Percentiles rank a stretch among this genome's conserved stretches.
phyloP scores from a whole-genome alignment of 2,329 filamentous ascomycete genomes.

The Ascochyta fabae region DNA sequence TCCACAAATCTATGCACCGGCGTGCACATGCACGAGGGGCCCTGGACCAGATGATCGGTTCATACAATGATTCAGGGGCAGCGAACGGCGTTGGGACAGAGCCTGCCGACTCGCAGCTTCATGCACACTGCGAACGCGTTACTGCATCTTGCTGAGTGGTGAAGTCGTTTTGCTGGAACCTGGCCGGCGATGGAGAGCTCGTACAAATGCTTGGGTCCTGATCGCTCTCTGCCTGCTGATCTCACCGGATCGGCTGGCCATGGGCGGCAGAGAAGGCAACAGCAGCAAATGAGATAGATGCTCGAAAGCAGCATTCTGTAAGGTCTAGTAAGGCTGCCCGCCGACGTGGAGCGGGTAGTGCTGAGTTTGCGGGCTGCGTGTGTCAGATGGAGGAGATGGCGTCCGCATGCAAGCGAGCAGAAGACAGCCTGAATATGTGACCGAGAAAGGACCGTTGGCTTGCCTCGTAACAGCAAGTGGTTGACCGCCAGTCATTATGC shows the following conservation, averaged over 20 bases:
- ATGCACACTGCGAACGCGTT: not conserved
- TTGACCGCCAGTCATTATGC: slow-evolving; percentile 1
- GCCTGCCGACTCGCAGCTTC: not conserved
- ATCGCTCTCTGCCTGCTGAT: slow-evolving; percentile 3
- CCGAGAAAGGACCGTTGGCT: slow-evolving; percentile 13
- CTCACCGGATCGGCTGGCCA: not conserved
- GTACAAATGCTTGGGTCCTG: slow-evolving; percentile 1
- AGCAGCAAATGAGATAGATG: not conserved
- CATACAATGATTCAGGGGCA: not conserved
- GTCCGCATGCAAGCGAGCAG: not conserved
- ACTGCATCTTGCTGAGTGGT: slow-evolving; percentile 2
- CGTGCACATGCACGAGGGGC: slow-evolving; percentile 2
- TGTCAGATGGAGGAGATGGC: slow-evolving; percentile 14
- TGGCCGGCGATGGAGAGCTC: not conserved
- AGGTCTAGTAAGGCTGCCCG: slow-evolving; percentile 11
- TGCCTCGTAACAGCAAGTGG: not conserved
- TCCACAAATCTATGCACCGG: not conserved
- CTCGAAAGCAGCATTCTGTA: not conserved
- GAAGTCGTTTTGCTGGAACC: slow-evolving; percentile 1
- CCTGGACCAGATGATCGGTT: slow-evolving; percentile 5
- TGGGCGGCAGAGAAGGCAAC: slow-evolving; percentile 2
- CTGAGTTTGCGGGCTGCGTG: slow-evolving; percentile 11
- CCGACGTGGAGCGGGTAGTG: slow-evolving; percentile 22
- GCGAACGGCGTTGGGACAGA: not conserved
- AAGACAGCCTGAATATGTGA: slow-evolving; percentile 2